Percentiles rank a stretch among this genome's conserved stretches.
Conservation (phyloP, 1,139 yeast species). For the Saccharomyces hybrid region DNA sequence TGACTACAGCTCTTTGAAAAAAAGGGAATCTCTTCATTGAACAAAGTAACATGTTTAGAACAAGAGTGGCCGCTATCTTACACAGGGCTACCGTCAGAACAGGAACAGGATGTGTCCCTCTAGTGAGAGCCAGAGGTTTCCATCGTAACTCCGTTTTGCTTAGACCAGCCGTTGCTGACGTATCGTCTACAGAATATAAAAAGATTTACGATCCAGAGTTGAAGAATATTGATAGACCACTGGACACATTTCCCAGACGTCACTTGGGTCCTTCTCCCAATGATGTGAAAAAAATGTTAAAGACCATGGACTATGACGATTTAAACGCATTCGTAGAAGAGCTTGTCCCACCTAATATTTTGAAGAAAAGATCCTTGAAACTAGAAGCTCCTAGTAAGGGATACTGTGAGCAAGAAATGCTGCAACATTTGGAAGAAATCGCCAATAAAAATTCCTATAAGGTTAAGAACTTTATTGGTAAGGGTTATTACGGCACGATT, state of each 20-base stretch:
- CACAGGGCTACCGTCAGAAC: not conserved
- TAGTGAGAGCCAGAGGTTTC: conserved; percentile 1
- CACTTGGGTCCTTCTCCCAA: conserved; percentile 78
- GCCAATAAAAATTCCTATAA: conserved; percentile 68
- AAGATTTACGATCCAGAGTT: conserved; percentile 15
- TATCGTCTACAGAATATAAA: conserved; percentile 17
- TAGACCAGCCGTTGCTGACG: conserved; percentile 9
- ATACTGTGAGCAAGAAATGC: conserved; percentile 72
- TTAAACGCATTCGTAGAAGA: conserved; percentile 61
- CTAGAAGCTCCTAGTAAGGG: conserved; percentile 54
- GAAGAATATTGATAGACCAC: conserved; percentile 19
- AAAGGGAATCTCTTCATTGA: not conserved
- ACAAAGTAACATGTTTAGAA: not conserved
- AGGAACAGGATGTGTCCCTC: not conserved
- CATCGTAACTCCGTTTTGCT: not conserved
- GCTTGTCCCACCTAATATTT: conserved; percentile 72
- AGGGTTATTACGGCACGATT: conserved; percentile 86
- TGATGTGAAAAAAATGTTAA: conserved; percentile 59
- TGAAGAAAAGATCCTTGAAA: conserved; percentile 56
- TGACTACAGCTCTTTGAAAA: not conserved
- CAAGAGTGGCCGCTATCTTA: not conserved
- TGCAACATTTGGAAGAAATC: conserved; percentile 55
- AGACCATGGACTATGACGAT: conserved; percentile 47
- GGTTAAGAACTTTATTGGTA: conserved; percentile 72
- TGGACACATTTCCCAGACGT: conserved; percentile 83